Base-by-base conservation (phyloP, 2,329 filamentous ascomycete species). In the Chrysosphaeria jannelii region DNA sequence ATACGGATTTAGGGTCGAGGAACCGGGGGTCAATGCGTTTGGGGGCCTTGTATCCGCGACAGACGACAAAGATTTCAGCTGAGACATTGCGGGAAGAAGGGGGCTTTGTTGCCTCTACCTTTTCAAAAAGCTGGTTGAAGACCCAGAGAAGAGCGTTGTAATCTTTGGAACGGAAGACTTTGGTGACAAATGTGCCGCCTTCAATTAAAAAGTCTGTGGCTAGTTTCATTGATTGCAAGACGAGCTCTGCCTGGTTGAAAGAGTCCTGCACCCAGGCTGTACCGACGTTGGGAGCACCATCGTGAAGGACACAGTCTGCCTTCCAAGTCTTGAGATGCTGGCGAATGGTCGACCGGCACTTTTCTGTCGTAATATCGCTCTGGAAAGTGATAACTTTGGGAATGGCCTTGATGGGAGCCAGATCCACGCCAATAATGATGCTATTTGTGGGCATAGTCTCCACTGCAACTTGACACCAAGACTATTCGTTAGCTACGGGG, bases 31-130 rank as follows among this genome's bases (percentile, higher is more conserved):
- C 85, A 28, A 97, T 62, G 31, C 65, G 60, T 47, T 91, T 93
- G 4, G 85, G 85, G 0, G 81, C 81, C 47, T 91, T 93, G 53
- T 65, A 97, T 11, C 81, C 85, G 33, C 69, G 64, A 46, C 81
- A 93, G 16, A 97, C 85, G 31, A 93, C 81, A 50, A 97, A 97
- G 19, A 93, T 93, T 51, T 97, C 85, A 33, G 85, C 85, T 6
- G 78, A 91, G 24, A 97, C 81, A 37, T 89, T 91, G 51, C 85
- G 60, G 6, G 76, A 90, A 1, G 78, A 89, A 0, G 85, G 85
- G 4, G 85, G 85, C 45, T 97, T 97, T 5, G 85, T 97, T 23
- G 88, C 81, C 41, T 97, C 81, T 31, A 97, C 85, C 33, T 85
- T 88, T 22, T 58, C 57, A 49, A 97, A 97, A 1, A 97, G 56